Conservation (phyloP, 257 asterid species). For the Solanum sparsipilum region DNA sequence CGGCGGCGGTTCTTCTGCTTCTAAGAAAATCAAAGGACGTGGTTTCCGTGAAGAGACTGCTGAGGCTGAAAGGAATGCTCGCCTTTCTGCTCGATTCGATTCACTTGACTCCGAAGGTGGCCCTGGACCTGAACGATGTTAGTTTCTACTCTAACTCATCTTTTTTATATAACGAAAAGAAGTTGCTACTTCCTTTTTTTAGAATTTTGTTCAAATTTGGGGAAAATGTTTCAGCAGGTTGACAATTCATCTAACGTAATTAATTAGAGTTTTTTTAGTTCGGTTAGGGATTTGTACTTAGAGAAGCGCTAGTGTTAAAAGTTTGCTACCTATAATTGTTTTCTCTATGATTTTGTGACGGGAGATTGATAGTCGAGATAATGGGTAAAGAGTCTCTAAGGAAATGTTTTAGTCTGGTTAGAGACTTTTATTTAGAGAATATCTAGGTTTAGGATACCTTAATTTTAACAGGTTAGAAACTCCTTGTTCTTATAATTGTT, state of each 20-base stretch:
- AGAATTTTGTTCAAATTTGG: not conserved
- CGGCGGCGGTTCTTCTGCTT: conserved; percentile 30
- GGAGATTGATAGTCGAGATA: not conserved
- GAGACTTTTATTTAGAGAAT: not conserved
- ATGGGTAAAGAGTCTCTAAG: not conserved
- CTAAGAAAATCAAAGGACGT: conserved; percentile 92
- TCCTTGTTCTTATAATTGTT: not conserved
- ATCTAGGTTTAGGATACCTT: not conserved
- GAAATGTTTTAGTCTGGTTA: not conserved
- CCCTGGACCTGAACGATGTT: conserved; percentile 96
- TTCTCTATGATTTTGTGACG: not conserved
- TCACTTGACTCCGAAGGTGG: conserved; percentile 74
- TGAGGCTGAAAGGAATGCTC: conserved; percentile 78
- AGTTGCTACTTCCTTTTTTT: not conserved
- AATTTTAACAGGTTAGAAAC: not conserved
- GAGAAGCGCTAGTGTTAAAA: not conserved
- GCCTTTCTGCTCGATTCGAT: conserved; percentile 84
- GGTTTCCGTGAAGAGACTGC: conserved; percentile 87
- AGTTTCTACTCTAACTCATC: conserved; percentile 6
- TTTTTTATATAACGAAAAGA: not conserved
- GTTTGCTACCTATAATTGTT: not conserved
- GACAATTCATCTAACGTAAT: not conserved
- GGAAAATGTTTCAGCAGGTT: not conserved
- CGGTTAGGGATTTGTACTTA: not conserved
- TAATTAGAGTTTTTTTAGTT: not conserved